phyloP scores from a whole-genome alignment of 305 asterid genomes.

The Rubia tinctorum region DNA sequence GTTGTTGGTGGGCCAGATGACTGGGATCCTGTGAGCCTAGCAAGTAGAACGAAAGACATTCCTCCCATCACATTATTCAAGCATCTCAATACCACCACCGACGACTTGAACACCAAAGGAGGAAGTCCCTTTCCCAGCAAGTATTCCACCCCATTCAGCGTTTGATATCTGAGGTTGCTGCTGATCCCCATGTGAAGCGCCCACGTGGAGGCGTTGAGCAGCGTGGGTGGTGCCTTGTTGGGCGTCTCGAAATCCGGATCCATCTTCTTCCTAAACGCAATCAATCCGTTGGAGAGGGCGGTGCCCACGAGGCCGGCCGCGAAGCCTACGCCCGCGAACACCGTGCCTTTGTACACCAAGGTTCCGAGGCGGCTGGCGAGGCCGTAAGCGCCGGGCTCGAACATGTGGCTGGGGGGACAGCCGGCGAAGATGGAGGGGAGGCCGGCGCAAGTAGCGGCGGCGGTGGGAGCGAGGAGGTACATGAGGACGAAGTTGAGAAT shows the following conservation, averaged over 20 bases:
- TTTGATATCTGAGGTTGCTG: conserved; percentile 46
- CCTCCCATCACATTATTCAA: conserved; percentile 48
- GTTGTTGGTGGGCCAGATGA: too few species aligned
- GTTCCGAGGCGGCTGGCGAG: conserved; percentile 39
- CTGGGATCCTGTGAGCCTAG: conserved; percentile 48
- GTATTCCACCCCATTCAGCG: conserved; percentile 43
- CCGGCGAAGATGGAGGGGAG: conserved; percentile 41
- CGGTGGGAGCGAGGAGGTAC: conserved; percentile 48
- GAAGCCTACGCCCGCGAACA: conserved; percentile 45
- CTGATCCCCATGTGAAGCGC: conserved; percentile 53
- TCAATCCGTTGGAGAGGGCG: conserved; percentile 42
- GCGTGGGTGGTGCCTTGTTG: conserved; percentile 46
- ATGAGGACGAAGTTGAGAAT: conserved; percentile 44
- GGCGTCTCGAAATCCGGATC: conserved; percentile 48
- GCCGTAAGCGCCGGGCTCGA: conserved; percentile 45
- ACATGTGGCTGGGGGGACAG: conserved; percentile 53
- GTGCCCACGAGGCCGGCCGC: conserved; percentile 53
- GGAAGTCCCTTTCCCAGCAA: conserved; percentile 39
- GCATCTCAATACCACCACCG: conserved; percentile 41
- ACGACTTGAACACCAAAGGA: conserved; percentile 33
- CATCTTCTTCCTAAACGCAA: conserved; percentile 44
- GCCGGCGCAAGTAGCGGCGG: conserved; percentile 17
- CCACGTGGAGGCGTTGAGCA: conserved; percentile 46
- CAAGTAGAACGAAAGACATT: conserved; percentile 45
- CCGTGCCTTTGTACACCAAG: conserved; percentile 39